These are phyloP conservation scores for Tausonia pullulans DNA, from an alignment of 1,284 basidiomycete species.

Conservation along the genomic window DNA sequence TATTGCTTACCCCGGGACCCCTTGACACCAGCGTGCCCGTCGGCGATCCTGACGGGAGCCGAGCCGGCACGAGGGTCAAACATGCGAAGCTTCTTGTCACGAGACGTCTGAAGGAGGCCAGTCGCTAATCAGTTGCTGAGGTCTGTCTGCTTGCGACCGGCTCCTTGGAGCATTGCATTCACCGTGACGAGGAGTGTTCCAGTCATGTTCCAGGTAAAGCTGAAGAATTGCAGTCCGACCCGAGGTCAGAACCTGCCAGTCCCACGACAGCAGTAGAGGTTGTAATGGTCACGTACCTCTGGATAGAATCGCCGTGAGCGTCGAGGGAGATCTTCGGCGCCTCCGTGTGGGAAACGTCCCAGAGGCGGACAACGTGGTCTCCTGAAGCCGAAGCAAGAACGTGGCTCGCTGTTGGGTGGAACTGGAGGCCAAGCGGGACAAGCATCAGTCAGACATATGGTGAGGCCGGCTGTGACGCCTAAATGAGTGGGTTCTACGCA, in stretches of 20 bases:
- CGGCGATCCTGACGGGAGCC: constrained; percentile 65
- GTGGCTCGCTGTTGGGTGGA: constrained; percentile 83
- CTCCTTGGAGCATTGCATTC: constrained; percentile 14
- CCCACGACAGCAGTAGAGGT: too few relatives aligned
- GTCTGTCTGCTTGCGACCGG: neutral
- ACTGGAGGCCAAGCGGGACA: constrained; percentile 38
- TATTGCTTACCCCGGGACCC: constrained; percentile 47
- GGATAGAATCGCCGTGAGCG: constrained; percentile 80
- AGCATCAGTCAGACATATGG: neutral
- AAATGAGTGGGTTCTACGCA: too few relatives aligned
- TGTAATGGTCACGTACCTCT: constrained; percentile 30
- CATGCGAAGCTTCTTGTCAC: constrained; percentile 82
- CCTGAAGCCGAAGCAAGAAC: constrained; percentile 79
- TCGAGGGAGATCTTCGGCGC: constrained; percentile 49
- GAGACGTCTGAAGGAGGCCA: constrained; percentile 58
- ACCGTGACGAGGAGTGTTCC: constrained; percentile 55
- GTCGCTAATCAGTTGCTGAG: neutral
- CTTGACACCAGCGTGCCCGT: constrained; percentile 90
- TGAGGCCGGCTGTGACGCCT: too few relatives aligned
- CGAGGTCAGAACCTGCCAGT: too few relatives aligned
- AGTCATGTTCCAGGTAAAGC: constrained; percentile 68
- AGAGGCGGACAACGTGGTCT: constrained; percentile 80
- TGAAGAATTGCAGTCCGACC: constrained; percentile 21
- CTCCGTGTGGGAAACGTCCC: constrained; percentile 69
- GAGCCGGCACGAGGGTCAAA: constrained; percentile 77